phyloP scores from a whole-genome alignment of 345 rosid genomes.

The Aquilaria yunnanensis region DNA sequence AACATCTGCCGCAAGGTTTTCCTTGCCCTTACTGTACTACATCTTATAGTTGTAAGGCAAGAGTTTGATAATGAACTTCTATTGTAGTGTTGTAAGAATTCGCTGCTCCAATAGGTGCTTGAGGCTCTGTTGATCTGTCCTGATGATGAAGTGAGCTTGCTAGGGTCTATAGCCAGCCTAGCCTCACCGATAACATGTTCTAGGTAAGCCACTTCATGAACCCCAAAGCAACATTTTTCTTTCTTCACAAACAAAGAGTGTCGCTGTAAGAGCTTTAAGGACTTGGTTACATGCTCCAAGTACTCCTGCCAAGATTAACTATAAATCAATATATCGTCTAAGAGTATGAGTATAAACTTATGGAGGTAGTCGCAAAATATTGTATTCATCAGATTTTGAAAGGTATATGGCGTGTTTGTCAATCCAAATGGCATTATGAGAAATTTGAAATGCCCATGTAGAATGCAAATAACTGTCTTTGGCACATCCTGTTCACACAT shows the following conservation, averaged over 20 bases:
- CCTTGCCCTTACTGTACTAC: neutral
- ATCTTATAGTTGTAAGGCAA: neutral
- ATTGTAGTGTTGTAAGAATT: neutral
- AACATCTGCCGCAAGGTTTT: neutral
- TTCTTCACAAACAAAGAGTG: neutral
- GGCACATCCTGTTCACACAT: neutral
- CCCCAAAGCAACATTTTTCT: neutral
- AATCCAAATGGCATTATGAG: neutral
- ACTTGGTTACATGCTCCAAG: too few relatives aligned
- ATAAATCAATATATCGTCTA: neutral
- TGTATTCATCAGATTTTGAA: neutral
- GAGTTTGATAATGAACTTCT: neutral
- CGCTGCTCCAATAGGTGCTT: constrained; percentile 1
- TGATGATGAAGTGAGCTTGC: neutral
- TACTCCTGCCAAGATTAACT: too few relatives aligned
- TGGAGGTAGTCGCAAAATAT: neutral
- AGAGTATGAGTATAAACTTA: neutral
- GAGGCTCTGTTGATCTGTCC: constrained; percentile 1
- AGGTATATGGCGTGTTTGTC: neutral
- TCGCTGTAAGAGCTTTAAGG: neutral
- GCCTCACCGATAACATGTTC: neutral
- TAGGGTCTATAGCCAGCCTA: neutral
- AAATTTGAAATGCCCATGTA: neutral
- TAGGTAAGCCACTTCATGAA: neutral
- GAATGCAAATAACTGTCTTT: neutral